Percentiles rank a stretch among this genome's conserved stretches.
Conservation (phyloP, 345 rosid species). For the Euclidium syriacum region DNA sequence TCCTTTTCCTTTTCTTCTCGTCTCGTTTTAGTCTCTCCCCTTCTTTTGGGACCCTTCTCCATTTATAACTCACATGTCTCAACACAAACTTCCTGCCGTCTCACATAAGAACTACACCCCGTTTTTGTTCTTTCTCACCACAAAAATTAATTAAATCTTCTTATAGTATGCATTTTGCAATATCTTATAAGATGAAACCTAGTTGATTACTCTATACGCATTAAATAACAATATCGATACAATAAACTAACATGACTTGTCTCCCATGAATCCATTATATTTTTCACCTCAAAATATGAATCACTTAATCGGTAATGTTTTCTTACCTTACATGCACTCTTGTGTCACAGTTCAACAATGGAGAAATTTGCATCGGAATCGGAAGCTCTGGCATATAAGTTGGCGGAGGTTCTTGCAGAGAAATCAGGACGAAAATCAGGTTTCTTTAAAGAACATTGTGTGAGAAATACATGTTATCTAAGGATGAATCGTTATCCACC, state of each 20-base stretch:
- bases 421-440: conserved; percentile 44
- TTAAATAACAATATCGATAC: no score
- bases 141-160: not conserved
- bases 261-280: not conserved
- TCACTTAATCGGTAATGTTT: no score
- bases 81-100: conserved; percentile 2
- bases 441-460: conserved; percentile 61
- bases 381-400: conserved; percentile 50
- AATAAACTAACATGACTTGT: not conserved
- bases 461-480: conserved; percentile 69
- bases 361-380: conserved; percentile 57
- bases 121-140: not conserved
- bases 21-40: not conserved
- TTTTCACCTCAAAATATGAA: not conserved
- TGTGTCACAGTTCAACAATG: conserved; percentile 48
- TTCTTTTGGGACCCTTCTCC: conserved; percentile 26
- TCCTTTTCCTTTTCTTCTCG: not conserved
- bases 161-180: no score
- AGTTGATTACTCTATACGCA: no score
- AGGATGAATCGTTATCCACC: conserved; percentile 89
- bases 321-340: not conserved
- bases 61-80: conserved; percentile 13
- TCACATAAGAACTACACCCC: not conserved
- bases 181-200: no score
- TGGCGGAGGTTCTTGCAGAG: conserved; percentile 68